phyloP scores from a whole-genome alignment of 345 rosid species.

The Nasturtium officinale region DNA sequence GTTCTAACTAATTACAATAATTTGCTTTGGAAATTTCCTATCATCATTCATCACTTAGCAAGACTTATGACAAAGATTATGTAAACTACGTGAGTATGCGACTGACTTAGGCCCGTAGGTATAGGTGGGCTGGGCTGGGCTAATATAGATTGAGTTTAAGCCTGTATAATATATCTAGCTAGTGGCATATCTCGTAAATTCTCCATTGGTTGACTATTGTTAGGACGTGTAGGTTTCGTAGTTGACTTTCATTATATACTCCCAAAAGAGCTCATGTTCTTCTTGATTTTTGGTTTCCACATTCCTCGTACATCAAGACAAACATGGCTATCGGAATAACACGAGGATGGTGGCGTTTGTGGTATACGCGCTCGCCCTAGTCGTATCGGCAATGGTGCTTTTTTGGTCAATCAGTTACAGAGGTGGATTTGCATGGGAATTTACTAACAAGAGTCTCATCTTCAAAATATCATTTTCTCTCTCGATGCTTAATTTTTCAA shows the following conservation, averaged over 20 bases:
- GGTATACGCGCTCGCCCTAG: conserved; percentile 59
- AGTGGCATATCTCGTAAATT: conserved; percentile 2
- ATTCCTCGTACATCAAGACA: not conserved
- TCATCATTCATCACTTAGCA: too few relatives aligned
- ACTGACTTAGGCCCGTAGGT: not conserved
- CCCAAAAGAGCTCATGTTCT: not conserved
- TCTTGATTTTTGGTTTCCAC: conserved; percentile 5
- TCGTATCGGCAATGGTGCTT: conserved; percentile 55
- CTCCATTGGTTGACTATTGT: conserved; percentile 5
- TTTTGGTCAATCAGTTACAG: conserved; percentile 67
- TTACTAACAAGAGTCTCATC: conserved; percentile 71
- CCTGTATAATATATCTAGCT: not conserved
- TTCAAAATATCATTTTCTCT: conserved; percentile 59
- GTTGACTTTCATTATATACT: conserved; percentile 14
- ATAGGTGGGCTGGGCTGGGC: conserved; percentile 21
- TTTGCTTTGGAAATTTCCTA: not conserved
- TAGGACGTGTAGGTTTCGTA: conserved; percentile 18
- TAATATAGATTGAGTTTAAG: not conserved
- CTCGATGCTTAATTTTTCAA: not conserved
- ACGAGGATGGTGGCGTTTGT: conserved; percentile 57
- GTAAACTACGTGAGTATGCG: not conserved
- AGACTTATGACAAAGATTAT: not conserved
- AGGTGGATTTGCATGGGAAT: conserved; percentile 91
- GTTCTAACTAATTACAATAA: not conserved
- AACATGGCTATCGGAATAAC: conserved; percentile 49